Evolutionary conservation across 495 filamentous ascomycete species (phyloP).

Genomic region (Recurvomyces mirabilis): DNA sequence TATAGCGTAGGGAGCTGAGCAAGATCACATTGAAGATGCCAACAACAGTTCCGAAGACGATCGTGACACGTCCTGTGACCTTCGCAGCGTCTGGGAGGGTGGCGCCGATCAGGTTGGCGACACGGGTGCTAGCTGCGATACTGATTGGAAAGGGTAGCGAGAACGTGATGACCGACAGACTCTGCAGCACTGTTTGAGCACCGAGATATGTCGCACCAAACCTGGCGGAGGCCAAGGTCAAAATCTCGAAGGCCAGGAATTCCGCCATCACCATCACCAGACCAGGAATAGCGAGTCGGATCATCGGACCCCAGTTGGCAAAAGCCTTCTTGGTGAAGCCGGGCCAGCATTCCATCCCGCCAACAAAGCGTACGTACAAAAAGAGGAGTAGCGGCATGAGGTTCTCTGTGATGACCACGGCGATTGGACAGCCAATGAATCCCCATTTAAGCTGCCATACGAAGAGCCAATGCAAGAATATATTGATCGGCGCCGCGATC

Average conservation of each 20-base stretch:
- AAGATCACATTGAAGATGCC: slow-evolving; percentile 67
- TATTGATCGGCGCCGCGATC: slow-evolving; percentile 55
- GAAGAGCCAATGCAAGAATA: slow-evolving; percentile 55
- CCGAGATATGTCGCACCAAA: slow-evolving; percentile 42
- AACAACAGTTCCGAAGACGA: slow-evolving; percentile 53
- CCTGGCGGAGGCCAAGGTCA: slow-evolving; percentile 42
- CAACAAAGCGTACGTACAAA: slow-evolving; percentile 52
- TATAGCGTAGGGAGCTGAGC: slow-evolving; percentile 49
- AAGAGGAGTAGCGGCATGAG: slow-evolving; percentile 68
- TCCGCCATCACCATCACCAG: slow-evolving; percentile 90
- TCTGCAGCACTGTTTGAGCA: slow-evolving; percentile 55
- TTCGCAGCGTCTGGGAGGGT: slow-evolving; percentile 30
- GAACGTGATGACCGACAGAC: slow-evolving; percentile 29
- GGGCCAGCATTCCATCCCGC: slow-evolving; percentile 61
- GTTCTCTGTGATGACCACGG: slow-evolving; percentile 70
- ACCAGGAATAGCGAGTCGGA: slow-evolving; percentile 71
- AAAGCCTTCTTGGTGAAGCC: slow-evolving; percentile 61
- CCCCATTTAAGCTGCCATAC: slow-evolving; percentile 67
- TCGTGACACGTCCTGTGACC: slow-evolving; percentile 32
- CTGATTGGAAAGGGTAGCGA: slow-evolving; percentile 33
- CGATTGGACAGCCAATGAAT: slow-evolving; percentile 74
- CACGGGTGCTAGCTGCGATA: slow-evolving; percentile 31
- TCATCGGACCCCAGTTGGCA: slow-evolving; percentile 77
- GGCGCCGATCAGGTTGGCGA: slow-evolving; percentile 35
- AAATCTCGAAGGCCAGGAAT: slow-evolving; percentile 54